Evolutionary conservation across 306 rosid species (phyloP).

Genomic region (Quercus aquifolioides): DNA sequence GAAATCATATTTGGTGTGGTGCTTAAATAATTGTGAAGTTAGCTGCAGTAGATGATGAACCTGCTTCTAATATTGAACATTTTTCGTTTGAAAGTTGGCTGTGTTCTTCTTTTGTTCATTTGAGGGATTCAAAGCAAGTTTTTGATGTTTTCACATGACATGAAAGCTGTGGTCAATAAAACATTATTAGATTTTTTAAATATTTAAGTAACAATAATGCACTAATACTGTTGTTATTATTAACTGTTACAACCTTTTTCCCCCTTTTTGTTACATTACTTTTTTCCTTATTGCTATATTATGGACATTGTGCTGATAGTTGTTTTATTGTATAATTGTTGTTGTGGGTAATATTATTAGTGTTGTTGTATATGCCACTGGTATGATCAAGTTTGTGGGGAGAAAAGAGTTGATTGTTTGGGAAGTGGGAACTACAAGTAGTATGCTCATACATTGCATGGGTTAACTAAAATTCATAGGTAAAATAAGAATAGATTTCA

Average conservation of each 20-base stretch:
- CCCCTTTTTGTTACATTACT: background rate
- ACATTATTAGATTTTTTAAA: background rate
- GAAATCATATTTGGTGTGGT: background rate
- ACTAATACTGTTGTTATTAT: background rate
- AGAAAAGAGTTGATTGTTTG: background rate
- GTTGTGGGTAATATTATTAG: background rate
- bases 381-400: background rate
- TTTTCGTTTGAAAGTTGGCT: background rate
- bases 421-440: background rate
- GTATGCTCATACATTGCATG: too few relatives aligned
- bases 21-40: background rate
- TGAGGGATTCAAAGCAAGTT: background rate
- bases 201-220: background rate
- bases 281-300: background rate
- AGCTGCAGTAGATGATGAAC: background rate
- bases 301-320: background rate
- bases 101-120: background rate
- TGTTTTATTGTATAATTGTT: background rate
- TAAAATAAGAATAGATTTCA: too few relatives aligned
- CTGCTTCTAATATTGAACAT: background rate
- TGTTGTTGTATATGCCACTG: background rate
- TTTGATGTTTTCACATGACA: background rate
- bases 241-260: background rate
- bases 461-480: too few relatives aligned
- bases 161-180: background rate